Percentiles rank a stretch among this genome's conserved stretches.
phyloP scores from a whole-genome alignment of 352 stramenopile species.

The Pythium monospermum region DNA sequence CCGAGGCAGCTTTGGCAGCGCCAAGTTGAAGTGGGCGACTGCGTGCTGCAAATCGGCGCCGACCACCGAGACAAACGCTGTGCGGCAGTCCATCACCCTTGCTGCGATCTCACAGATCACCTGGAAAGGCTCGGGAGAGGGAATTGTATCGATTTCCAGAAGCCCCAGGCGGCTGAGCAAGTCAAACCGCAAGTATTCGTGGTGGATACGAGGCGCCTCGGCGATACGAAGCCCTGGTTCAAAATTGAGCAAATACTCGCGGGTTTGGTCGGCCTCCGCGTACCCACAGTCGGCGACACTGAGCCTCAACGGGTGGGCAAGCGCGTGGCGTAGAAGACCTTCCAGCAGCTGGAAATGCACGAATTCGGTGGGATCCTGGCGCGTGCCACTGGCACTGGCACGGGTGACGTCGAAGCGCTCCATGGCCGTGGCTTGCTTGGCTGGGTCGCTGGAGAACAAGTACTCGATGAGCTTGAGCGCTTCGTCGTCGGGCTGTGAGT shows the following conservation, averaged over 20 bases:
- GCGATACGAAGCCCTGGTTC: slow-evolving; percentile 29
- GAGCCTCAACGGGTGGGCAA: slow-evolving; percentile 12
- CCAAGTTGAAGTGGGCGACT: slow-evolving; percentile 24
- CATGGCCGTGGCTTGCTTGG: slow-evolving; percentile 25
- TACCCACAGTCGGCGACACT: slow-evolving; percentile 20
- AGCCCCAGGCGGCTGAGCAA: slow-evolving; percentile 26
- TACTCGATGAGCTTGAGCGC: slow-evolving; percentile 28
- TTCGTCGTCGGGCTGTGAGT: slow-evolving; percentile 18
- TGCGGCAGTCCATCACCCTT: slow-evolving; percentile 29
- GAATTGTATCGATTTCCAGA: slow-evolving; percentile 5
- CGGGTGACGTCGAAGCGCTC: slow-evolving; percentile 21
- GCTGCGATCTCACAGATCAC: slow-evolving; percentile 30
- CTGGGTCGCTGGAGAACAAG: slow-evolving; percentile 27
- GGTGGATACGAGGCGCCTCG: slow-evolving; percentile 13
- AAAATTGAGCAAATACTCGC: slow-evolving; percentile 30
- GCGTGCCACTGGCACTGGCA: neutral
- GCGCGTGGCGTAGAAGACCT: slow-evolving; percentile 15
- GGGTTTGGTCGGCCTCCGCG: slow-evolving; percentile 16
- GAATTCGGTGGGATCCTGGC: neutral
- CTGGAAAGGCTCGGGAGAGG: slow-evolving; percentile 18
- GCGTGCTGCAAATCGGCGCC: slow-evolving; percentile 26
- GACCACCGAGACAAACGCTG: slow-evolving; percentile 27
- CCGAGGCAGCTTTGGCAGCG: slow-evolving; percentile 26
- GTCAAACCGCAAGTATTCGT: slow-evolving; percentile 24
- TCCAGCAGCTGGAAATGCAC: slow-evolving; percentile 17